Evolutionary conservation across 345 rosid species (phyloP), one percentile per base, ranked within the genome.

Genomic region (Lepidium didymum): DNA sequence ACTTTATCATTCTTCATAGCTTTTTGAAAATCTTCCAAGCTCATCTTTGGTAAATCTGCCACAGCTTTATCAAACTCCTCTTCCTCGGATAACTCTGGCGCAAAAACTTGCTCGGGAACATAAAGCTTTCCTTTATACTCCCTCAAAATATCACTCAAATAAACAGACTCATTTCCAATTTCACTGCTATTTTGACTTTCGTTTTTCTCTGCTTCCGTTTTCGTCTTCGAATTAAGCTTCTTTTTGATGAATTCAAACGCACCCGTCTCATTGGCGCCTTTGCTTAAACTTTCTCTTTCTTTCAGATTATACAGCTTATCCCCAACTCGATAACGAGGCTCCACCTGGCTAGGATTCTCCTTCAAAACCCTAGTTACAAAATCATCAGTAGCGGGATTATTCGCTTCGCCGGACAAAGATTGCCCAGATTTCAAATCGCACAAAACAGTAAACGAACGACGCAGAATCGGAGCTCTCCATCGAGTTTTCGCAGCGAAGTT

Each of bases 21-120:
- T 73, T 81, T 92, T 75, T 60, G 79, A 68, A 89, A 86, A 73
- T 89, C 92, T 50, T 86, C 91, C 63, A 86, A 46, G 64, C 88
- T 84, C 86, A 89, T 83, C 58, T 74, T 79, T 38, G 98, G 98
- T 61, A 89, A 80, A 43, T 80, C 91, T 57, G 77, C 82, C 46
- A 86, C 64, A 72, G 64, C 75, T 75, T 61, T 82, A 71, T 83
- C 85, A 61, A 92, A 92, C 25, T 82, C 85, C 25, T 89, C 95
- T 64, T 87, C 95, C 75, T 92, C 92, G 0, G 91, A 81, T 68
- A 87, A 80, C 64, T 81, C 85, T 18, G 74, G 54, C 37, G 85
- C 96, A 42, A 92, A 92, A 53, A 89, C 77, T 75, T 87, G 96
- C 83, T 86, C 96, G 0, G 98, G 98, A 29, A 92, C 98, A 52